Evolutionary conservation across 305 asterid genomes (phyloP).

Genomic region (Fraxinus sp.): DNA sequence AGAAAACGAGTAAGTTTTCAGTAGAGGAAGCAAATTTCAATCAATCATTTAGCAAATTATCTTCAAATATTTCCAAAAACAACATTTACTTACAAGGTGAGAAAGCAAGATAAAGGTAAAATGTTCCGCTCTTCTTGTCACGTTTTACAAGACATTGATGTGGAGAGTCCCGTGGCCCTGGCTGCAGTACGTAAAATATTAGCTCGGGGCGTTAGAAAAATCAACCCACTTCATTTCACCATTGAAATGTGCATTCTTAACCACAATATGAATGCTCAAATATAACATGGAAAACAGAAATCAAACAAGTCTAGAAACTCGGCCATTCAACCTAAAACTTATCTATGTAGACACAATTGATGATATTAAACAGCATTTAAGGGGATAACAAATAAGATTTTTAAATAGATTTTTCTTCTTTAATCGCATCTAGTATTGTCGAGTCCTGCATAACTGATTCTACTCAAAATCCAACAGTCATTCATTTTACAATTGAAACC

Average conservation of each 20-base stretch:
- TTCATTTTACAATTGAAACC: background rate
- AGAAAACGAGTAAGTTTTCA: background rate
- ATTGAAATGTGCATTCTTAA: background rate
- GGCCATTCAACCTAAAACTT: background rate
- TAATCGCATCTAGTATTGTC: background rate
- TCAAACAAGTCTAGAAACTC: background rate
- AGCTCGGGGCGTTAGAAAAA: background rate
- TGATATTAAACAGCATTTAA: background rate
- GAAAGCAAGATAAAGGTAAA: constrained; percentile 80
- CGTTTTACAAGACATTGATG: constrained; percentile 84
- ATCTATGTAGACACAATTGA: background rate
- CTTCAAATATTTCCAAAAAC: constrained; percentile 3
- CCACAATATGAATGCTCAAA: background rate
- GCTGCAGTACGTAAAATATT: constrained; percentile 46
- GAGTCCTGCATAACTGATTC: background rate
- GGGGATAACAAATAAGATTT: background rate
- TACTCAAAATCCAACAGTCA: background rate
- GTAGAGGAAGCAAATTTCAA: constrained; percentile 8
- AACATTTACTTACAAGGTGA: constrained; percentile 61
- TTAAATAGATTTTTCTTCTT: background rate
- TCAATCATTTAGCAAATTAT: background rate
- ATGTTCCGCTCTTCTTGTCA: constrained; percentile 78
- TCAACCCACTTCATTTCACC: constrained; percentile 1
- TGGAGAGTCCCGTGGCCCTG: constrained; percentile 81
- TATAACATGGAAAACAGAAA: background rate